Percentiles rank a stretch among this genome's conserved stretches.
Evolutionary conservation across 768 basidiomycete genomes (phyloP).

Genomic region (Thelephora ganbajun): DNA sequence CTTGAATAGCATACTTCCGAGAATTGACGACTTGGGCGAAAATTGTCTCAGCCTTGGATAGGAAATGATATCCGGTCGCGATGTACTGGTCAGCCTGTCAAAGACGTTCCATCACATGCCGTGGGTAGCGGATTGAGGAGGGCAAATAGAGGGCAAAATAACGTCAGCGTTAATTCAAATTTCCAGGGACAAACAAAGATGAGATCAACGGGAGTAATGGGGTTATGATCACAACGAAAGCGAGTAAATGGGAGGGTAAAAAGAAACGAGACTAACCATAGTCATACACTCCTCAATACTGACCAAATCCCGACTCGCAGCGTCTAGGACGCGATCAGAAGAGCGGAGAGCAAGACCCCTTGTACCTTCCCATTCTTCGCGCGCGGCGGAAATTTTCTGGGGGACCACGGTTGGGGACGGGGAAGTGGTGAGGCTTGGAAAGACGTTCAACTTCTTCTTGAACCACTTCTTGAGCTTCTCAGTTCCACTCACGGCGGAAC

Average conservation of each 20-base stretch:
- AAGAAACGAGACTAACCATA: constrained; percentile 25
- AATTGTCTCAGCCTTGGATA: constrained; percentile 42
- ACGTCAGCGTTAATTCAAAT: not conserved
- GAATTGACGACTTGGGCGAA: constrained; percentile 12
- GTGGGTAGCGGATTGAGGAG: no score
- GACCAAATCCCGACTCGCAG: constrained; percentile 41
- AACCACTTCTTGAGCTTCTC: constrained; percentile 50
- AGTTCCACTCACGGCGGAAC: constrained; percentile 20
- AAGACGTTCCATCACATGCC: not conserved
- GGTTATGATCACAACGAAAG: not conserved
- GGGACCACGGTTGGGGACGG: not conserved
- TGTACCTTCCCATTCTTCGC: not conserved
- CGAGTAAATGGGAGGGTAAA: not conserved
- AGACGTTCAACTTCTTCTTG: constrained; percentile 37
- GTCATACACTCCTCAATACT: constrained; percentile 39
- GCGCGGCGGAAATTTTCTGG: not conserved
- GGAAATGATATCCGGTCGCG: constrained; percentile 36
- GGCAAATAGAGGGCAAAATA: not conserved
- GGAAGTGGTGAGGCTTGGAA: constrained; percentile 18
- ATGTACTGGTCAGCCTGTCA: constrained; percentile 43
- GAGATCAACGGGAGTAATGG: not conserved
- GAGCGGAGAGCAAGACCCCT: constrained; percentile 28
- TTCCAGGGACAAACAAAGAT: not conserved
- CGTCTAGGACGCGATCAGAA: constrained; percentile 32
- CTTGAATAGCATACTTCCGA: not conserved